Base-by-base conservation (phyloP, 441 rosid species). In the Arabidopsis lyrata region DNA sequence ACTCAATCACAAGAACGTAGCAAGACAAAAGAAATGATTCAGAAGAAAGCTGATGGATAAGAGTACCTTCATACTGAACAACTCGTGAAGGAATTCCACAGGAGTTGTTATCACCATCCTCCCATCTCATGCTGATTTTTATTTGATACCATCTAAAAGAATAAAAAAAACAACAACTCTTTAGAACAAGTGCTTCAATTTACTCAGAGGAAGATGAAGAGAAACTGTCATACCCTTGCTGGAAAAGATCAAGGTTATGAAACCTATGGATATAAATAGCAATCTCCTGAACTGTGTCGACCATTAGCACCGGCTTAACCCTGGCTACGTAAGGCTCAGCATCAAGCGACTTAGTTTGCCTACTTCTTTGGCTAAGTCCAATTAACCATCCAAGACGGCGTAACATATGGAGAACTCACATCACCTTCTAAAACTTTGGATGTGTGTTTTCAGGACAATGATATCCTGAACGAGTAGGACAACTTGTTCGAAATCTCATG, bases 31-130 rank as follows among this genome's bases (percentile, higher is more conserved):
- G 31, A 31, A 47, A 24, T 13, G 53, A 53, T 55, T 36, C 58
- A 14, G 44, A 54, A 55, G 45, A 65, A 59, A 45, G 27, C 52
- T 11, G 44, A 38, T 2, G 45, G 20, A 49, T 22, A 77, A 41
- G 50, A 66, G 53, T 82, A 95, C 99, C 96, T 88, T 90, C 99
- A 81, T 92, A 92, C 77, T 92, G 98, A 80, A 92, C 87, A 73
- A 91, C 98, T 82, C 93, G 83, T 13, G 98, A 86, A 14, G 97
- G 98, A 72, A 86, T 83, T 34, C 85, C 99, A 34, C 78, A 55
- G 50, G 83, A 78, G 49, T 78, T 56, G 70, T 74, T 36, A 47
- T 78, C 82, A 57, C 77, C 70, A 15, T 88, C 88, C 81, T 92
- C 97, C 93, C 90, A 84, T 86, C 84, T 85, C 90, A 89, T 80